These are phyloP conservation scores for Cytospora piceae DNA, from an alignment of 2,329 filamentous ascomycete species.

Conservation along the genomic window DNA sequence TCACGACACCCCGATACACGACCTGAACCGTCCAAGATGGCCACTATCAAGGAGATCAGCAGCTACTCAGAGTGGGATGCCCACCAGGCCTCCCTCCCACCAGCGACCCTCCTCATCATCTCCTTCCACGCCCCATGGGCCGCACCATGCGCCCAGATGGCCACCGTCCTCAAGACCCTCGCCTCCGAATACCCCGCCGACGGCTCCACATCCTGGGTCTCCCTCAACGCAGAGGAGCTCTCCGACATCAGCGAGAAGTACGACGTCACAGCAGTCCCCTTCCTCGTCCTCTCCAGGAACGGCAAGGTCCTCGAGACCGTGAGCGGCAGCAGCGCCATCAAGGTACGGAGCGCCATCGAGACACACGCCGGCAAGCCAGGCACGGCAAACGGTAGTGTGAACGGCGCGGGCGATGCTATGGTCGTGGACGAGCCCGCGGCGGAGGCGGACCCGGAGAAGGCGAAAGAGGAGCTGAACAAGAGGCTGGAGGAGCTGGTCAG, in stretches of 20 bases:
- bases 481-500: conserved; percentile 84
- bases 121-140: conserved; percentile 98
- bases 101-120: conserved; percentile 76
- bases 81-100: conserved; percentile 66
- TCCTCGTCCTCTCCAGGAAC: conserved; percentile 79
- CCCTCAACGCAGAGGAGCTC: conserved; percentile 92
- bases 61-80: conserved; percentile 74
- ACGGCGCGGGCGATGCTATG: conserved; percentile 39
- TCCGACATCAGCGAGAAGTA: conserved; percentile 90
- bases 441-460: conserved; percentile 55
- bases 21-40: conserved; percentile 55
- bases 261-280: conserved; percentile 93
- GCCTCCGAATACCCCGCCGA: conserved; percentile 80
- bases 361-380: conserved; percentile 65
- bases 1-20: background rate
- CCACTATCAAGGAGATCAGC: conserved; percentile 76
- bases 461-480: conserved; percentile 83
- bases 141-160: conserved; percentile 93
- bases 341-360: conserved; percentile 85
- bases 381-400: conserved; percentile 40
- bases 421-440: conserved; percentile 39
- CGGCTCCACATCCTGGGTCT: conserved; percentile 76
- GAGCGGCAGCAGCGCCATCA: conserved; percentile 85
- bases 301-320: conserved; percentile 80
- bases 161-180: conserved; percentile 80